Conservation (phyloP, 768 basidiomycete species). For the Thelephora aurantiotincta region DNA sequence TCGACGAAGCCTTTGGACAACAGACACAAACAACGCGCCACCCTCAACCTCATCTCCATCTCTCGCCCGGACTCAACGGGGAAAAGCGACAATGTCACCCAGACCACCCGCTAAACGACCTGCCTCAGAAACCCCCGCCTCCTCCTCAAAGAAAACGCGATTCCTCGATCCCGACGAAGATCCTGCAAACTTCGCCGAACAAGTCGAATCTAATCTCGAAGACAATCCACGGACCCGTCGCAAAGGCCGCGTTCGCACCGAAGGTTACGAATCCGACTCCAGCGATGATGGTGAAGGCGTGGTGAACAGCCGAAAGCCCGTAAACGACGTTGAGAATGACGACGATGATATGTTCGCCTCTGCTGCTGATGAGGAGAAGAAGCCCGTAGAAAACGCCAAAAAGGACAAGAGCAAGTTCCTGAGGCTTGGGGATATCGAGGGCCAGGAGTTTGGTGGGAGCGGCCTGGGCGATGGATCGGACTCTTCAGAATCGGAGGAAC, state of each 20-base stretch:
- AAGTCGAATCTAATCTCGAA: conserved; percentile 67
- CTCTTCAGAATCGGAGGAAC: conserved; percentile 32
- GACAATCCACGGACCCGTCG: conserved; percentile 37
- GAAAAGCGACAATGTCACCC: conserved; percentile 9
- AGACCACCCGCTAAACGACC: conserved; percentile 9
- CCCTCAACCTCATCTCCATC: neutral
- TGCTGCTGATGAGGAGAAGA: conserved; percentile 43
- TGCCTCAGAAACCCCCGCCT: conserved; percentile 7
- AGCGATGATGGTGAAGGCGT: conserved; percentile 94
- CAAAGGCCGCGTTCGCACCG: conserved; percentile 66
- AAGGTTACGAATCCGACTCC: conserved; percentile 89
- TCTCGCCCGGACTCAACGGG: conserved; percentile 1
- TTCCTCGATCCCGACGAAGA: conserved; percentile 68
- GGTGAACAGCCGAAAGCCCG: conserved; percentile 55
- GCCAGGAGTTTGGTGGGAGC: conserved; percentile 62
- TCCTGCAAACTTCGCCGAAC: conserved; percentile 59
- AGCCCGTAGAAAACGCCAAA: conserved; percentile 22
- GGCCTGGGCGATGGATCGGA: conserved; percentile 22
- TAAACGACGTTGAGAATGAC: conserved; percentile 39
- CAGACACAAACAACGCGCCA: neutral
- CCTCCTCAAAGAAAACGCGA: conserved; percentile 53
- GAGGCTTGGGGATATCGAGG: conserved; percentile 89
- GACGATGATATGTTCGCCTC: conserved; percentile 66
- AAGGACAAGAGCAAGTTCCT: conserved; percentile 62
- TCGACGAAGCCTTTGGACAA: conserved; percentile 1